Base-by-base conservation (phyloP, 176 grass and related monocot genomes). In the Luzula sylvatica region DNA sequence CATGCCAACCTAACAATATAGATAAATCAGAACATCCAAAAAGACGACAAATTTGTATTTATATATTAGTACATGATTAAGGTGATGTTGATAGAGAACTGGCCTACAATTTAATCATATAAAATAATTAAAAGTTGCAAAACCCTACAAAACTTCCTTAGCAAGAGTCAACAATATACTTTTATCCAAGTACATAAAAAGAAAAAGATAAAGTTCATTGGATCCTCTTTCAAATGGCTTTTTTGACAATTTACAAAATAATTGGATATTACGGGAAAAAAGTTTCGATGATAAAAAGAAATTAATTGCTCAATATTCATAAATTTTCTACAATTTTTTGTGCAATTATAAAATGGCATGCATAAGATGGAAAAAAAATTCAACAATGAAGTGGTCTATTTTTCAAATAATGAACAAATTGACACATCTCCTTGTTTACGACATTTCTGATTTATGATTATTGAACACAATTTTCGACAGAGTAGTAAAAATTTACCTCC, bases 401-500 rank as follows among this genome's bases (percentile, higher is more conserved):
- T n/a, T n/a, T n/a, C n/a, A n/a, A n/a, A n/a, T n/a, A n/a, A n/a
- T 35, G 38, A 40, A 44, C 21, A 45, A 57, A 61, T 26, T 46
- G 38, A 21, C 4, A 21, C 57, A 45, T 61, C 57, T 2, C 26
- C 25, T 60, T 60, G 38, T 18, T 23, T 20, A 60, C 20, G n/a
- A 21, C 38, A 39, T 60, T 39, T 22, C 11, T 24, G 25, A 60
- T 42, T 60, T 29, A 16, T 55, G 20, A 3, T 28, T 26, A 20
- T 3, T 29, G 52, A 21, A 60, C 9, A 18, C 20, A 53, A 38
- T 7, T 23, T 23, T 52, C 38, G 20, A 13, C 0, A n/a, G 5
- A 9, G 16, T 48, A n/a, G 0, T 3, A 24, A 1, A 56, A 43
- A 11, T 32, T 88, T 83, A 86, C 93, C 93, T 90, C 93, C 93